These are phyloP conservation scores for Trametes polyzona DNA, from an alignment of 1,284 basidiomycete genomes.

Conservation along the genomic window DNA sequence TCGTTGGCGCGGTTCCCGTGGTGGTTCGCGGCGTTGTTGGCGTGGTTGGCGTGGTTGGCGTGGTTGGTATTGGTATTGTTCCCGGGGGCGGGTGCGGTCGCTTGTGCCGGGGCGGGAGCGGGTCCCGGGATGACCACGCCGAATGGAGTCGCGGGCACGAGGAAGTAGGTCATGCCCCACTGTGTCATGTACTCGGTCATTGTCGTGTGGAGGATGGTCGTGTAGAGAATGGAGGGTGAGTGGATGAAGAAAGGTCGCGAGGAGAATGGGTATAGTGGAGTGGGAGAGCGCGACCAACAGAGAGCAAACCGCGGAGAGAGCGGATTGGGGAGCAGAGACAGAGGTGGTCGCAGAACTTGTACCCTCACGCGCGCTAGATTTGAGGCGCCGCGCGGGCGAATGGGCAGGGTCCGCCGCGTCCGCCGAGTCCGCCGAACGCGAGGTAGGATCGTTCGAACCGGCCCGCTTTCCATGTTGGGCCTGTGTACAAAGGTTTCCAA, in stretches of 20 bases:
- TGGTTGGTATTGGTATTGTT: neutral
- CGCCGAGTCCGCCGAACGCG: neutral
- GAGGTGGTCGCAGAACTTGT: neutral
- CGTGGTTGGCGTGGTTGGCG: neutral
- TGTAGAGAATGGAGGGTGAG: neutral
- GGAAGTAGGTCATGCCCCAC: neutral
- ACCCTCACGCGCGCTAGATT: neutral
- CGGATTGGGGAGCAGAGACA: neutral
- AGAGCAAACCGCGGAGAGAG: too few species aligned
- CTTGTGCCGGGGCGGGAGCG: too few species aligned
- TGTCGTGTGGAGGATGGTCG: neutral
- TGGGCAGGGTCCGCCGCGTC: too few species aligned
- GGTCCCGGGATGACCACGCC: too few species aligned
- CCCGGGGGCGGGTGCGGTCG: too few species aligned
- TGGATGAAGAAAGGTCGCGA: neutral
- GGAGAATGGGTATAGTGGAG: too few species aligned
- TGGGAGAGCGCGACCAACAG: too few species aligned
- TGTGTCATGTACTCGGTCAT: neutral
- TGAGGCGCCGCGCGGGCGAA: neutral
- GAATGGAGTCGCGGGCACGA: neutral
- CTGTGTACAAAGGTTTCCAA: neutral
- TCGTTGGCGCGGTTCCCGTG: neutral
- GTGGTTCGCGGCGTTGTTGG: neutral
- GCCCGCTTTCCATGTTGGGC: neutral
- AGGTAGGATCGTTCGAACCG: neutral